Evolutionary conservation across 148 eudicot genomes (phyloP), one percentile per base, ranked within the genome.

Genomic region (Tetragonia tetragonoides): DNA sequence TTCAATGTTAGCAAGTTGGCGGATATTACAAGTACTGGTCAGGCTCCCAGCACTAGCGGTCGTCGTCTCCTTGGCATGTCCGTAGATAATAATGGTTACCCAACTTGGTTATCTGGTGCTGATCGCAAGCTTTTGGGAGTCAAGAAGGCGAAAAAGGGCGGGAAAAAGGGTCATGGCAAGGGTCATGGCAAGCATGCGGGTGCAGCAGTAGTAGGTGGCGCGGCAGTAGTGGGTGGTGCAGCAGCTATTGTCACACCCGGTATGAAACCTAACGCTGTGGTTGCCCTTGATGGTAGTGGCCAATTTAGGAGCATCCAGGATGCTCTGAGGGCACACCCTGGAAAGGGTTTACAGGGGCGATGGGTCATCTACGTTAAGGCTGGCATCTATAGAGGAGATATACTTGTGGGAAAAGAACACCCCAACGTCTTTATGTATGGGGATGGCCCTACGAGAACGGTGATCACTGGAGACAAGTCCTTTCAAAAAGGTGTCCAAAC

Each of bases 271-370:
- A 78, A 86, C 8, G 90, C 76, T 0, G 83, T 86, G 56, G 93
- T 90, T 24, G 88, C 93, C 14, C 63, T 79, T 46, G 91, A 90
- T 47, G 87, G 91, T 10, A 86, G 88, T 15, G 93, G 93, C 3
- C 87, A 85, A 34, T 90, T 64, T 38, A 85, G 69, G 66, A 82
- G 81, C 20, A 88, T 90, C 10, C 38, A 28, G 12, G 91, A 62
- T 1, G 93, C 93, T 7, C 79, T 90, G 17, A 66, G 41, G 1
- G 83, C 87, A 0, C 84, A 86, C 65, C 91, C 84, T 0, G 84
- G 84, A 17, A 82, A 74, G 46, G 59, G 74, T 12, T 3, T 59
- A 4, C 41, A 42, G 67, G 89, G 85, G 15, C 79, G 87, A 42
- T 90, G 63, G 68, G 77, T 86, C 7, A 78, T 90, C 20, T 84